A percentile compares a stretch with the other conserved stretches of the same genome.
Evolutionary conservation across 495 filamentous ascomycete genomes (phyloP).

Genomic region (Penicillium verhagenii): DNA sequence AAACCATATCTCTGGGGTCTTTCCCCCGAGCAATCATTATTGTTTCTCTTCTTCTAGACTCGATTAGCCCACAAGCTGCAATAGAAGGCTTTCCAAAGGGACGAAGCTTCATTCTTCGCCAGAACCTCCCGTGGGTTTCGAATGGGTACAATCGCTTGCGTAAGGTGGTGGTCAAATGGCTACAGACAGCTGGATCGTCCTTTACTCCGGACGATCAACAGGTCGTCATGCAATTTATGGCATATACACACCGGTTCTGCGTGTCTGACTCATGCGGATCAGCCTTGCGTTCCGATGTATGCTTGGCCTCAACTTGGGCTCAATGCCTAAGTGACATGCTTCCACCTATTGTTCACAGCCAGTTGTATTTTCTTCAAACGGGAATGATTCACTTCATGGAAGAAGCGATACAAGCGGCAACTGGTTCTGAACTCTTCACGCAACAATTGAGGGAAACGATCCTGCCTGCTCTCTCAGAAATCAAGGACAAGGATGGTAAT

Average conservation of each 20-base stretch:
- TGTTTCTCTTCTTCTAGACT: conserved; percentile 29
- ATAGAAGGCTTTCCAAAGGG: conserved; percentile 2
- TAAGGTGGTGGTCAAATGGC: conserved; percentile 28
- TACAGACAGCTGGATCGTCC: conserved; percentile 17
- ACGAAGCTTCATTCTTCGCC: conserved; percentile 22
- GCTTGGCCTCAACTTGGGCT: conserved; percentile 26
- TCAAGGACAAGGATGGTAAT: conserved; percentile 13
- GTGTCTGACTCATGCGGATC: conserved; percentile 10
- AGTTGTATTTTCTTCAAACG: conserved; percentile 24
- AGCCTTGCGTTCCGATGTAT: conserved; percentile 21
- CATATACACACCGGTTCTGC: conserved; percentile 17
- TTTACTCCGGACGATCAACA: conserved; percentile 16
- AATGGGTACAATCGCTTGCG: conserved; percentile 41
- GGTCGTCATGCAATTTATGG: conserved; percentile 26
- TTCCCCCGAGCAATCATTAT: conserved; percentile 25
- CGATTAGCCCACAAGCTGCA: conserved; percentile 21
- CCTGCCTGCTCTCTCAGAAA: conserved; percentile 25
- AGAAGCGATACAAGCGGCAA: conserved; percentile 10
- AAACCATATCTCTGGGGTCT: conserved; percentile 22
- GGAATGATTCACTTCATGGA: conserved; percentile 30
- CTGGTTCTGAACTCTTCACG: conserved; percentile 9
- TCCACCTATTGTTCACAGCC: conserved; percentile 12
- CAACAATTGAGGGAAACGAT: conserved; percentile 22
- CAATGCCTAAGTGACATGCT: conserved; percentile 34
- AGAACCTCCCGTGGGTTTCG: conserved; percentile 34